phyloP scores from a whole-genome alignment of 2,329 filamentous ascomycete genomes.

The Colletotrichum melonis region DNA sequence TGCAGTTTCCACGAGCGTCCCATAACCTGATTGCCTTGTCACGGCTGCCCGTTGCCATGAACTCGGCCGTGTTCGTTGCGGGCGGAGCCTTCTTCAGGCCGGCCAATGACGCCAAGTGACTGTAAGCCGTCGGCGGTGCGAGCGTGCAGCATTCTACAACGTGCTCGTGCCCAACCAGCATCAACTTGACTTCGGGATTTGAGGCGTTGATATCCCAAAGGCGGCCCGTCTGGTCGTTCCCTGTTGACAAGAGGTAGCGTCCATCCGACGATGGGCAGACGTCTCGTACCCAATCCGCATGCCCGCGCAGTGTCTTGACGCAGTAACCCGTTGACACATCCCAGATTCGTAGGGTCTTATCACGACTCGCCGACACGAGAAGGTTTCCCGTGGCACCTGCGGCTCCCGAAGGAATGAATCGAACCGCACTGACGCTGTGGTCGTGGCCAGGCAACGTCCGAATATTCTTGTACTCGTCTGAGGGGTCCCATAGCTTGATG shows the following conservation, averaged over 20 bases:
- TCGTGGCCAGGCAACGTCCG: conserved; percentile 91
- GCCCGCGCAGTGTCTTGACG: conserved; percentile 87
- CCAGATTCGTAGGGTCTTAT: conserved; percentile 89
- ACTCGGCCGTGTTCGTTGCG: conserved; percentile 81
- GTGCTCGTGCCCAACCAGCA: conserved; percentile 88
- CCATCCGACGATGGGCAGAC: conserved; percentile 87
- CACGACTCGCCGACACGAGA: conserved; percentile 86
- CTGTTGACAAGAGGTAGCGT: conserved; percentile 83
- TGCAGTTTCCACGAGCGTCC: conserved; percentile 85
- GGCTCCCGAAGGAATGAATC: conserved; percentile 87
- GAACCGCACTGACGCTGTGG: conserved; percentile 88
- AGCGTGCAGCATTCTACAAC: conserved; percentile 87
- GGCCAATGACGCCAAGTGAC: conserved; percentile 80
- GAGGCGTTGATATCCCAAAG: conserved; percentile 85
- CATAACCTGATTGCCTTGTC: conserved; percentile 93
- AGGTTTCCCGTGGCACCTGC: conserved; percentile 84
- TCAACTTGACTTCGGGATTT: conserved; percentile 78
- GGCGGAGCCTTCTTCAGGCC: conserved; percentile 86
- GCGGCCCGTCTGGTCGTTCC: conserved; percentile 83
- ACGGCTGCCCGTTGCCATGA: conserved; percentile 87
- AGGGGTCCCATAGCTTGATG: conserved; percentile 95
- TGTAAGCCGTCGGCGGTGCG: conserved; percentile 82
- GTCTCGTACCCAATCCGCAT: conserved; percentile 91
- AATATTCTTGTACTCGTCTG: conserved; percentile 95
- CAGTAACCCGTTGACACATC: conserved; percentile 94